Evolutionary conservation across 2,329 filamentous ascomycete genomes (phyloP).

Genomic region (Trichoderma sp.): DNA sequence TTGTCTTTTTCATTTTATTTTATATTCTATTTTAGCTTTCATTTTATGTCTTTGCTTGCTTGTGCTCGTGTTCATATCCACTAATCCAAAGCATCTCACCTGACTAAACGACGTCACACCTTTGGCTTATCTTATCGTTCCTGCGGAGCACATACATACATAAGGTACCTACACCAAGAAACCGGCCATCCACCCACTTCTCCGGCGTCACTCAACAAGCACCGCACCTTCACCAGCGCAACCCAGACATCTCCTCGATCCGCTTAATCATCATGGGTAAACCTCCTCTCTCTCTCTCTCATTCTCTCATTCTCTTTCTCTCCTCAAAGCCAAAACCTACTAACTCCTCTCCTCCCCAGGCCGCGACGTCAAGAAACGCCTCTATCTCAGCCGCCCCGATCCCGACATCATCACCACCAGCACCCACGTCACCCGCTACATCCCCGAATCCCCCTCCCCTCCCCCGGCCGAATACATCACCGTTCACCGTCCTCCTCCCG

Average conservation of each 20-base stretch:
- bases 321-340: not conserved
- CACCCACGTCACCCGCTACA: slow-evolving; percentile 38
- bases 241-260: not conserved
- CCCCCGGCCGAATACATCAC: slow-evolving; percentile 27
- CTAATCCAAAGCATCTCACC: not conserved
- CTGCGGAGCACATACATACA: too few relatives aligned
- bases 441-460: slow-evolving; percentile 35
- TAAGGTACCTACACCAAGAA: not conserved
- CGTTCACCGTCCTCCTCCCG: slow-evolving; percentile 23
- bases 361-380: slow-evolving; percentile 36
- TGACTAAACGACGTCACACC: not conserved
- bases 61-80: not conserved
- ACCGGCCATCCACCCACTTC: not conserved
- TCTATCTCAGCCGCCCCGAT: slow-evolving; percentile 41
- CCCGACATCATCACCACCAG: slow-evolving; percentile 38
- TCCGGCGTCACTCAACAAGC: not conserved
- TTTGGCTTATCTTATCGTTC: not conserved
- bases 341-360: not conserved
- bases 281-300: not conserved
- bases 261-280: slow-evolving; percentile 13
- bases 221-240: not conserved
- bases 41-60: not conserved
- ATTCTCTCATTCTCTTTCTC: not conserved
- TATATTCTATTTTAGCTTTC: too few relatives aligned
- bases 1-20: too few relatives aligned